Conservation (phyloP, 345 rosid species). For the Leavenworthia alabamica region DNA sequence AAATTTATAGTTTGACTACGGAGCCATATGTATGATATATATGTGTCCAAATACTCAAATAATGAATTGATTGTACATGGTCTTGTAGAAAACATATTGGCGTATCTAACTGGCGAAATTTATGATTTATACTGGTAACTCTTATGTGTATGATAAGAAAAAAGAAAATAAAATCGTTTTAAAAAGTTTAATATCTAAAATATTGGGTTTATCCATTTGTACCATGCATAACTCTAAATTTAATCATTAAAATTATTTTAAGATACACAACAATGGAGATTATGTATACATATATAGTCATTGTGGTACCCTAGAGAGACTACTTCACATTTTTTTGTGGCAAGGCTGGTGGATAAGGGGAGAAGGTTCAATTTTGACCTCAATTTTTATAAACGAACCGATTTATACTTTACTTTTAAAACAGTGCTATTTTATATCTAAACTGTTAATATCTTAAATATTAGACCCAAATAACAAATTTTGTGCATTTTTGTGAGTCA, state of each 20-base stretch:
- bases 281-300: constrained; percentile 66
- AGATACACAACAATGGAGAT: constrained; percentile 58
- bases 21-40: not conserved
- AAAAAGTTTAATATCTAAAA: no score
- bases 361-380: no score
- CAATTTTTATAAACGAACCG: no score
- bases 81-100: not conserved
- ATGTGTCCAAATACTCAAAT: not conserved
- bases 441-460: no score
- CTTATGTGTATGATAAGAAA: not conserved
- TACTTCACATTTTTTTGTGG: constrained; percentile 62
- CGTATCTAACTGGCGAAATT: not conserved
- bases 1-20: not conserved
- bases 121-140: not conserved
- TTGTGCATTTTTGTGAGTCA: no score
- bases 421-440: no score
- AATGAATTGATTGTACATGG: not conserved
- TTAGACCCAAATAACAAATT: no score
- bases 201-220: no score
- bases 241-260: not conserved
- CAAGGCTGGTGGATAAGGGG: no score
- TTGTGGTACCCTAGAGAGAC: constrained; percentile 63
- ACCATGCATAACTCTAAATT: no score
- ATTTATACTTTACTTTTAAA: no score
- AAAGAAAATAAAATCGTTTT: no score